Percentiles rank a stretch among this genome's conserved stretches.
These are phyloP conservation scores for Globisporangium acanthophoron DNA, from an alignment of 352 stramenopile genomes.

Conservation along the genomic window DNA sequence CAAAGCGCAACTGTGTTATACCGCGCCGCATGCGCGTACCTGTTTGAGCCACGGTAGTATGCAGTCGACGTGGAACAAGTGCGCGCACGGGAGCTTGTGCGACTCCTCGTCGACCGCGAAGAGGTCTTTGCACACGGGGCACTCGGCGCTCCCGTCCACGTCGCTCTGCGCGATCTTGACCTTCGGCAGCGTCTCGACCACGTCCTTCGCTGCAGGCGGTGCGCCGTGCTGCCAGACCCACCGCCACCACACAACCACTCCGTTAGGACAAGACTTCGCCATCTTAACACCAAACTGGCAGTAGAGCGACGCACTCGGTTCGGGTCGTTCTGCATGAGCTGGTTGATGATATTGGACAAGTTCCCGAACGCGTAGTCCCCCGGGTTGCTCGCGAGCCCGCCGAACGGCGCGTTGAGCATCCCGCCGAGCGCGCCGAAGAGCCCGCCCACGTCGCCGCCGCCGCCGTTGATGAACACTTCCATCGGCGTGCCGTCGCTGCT, in stretches of 20 bases:
- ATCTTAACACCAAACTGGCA: background rate
- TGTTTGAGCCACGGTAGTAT: slow-evolving; percentile 84
- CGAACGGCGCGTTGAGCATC: slow-evolving; percentile 30
- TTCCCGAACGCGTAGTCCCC: slow-evolving; percentile 85
- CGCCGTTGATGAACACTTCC: slow-evolving; percentile 55
- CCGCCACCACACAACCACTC: slow-evolving; percentile 7
- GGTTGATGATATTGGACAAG: slow-evolving; percentile 81
- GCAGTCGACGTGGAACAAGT: slow-evolving; percentile 81
- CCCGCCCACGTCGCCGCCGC: slow-evolving; percentile 30
- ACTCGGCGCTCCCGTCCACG: slow-evolving; percentile 74
- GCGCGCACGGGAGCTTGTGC: slow-evolving; percentile 65
- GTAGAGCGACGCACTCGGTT: slow-evolving; percentile 50
- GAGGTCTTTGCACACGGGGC: slow-evolving; percentile 82
- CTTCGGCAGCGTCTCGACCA: slow-evolving; percentile 69
- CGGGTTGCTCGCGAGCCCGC: slow-evolving; percentile 50
- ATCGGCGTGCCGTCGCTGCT: slow-evolving; percentile 62
- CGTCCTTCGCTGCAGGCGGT: slow-evolving; percentile 67
- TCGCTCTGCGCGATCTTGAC: slow-evolving; percentile 69
- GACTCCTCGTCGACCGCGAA: slow-evolving; percentile 77
- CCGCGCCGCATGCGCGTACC: slow-evolving; percentile 6
- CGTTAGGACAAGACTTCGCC: background rate
- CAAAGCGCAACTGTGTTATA: background rate
- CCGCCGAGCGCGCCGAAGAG: slow-evolving; percentile 59
- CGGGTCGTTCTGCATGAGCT: slow-evolving; percentile 86
- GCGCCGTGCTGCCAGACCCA: slow-evolving; percentile 53